Percentiles rank a stretch among this genome's conserved stretches.
phyloP scores from a whole-genome alignment of 148 eudicot genomes.

The Silene latifolia region DNA sequence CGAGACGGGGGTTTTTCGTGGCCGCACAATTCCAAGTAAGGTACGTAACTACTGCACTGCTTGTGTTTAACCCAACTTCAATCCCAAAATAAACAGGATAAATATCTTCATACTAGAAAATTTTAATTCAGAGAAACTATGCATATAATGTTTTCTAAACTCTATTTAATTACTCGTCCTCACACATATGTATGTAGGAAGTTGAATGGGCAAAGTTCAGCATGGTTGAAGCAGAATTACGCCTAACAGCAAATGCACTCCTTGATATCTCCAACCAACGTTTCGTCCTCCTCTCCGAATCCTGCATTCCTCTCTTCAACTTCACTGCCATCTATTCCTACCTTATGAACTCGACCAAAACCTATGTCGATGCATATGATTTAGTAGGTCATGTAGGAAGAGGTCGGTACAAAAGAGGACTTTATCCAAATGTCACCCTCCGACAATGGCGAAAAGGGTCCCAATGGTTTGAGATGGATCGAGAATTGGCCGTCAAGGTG shows the following conservation, averaged over 20 bases:
- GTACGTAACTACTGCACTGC: too few relatives aligned
- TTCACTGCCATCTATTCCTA: constrained; percentile 68
- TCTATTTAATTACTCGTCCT: too few relatives aligned
- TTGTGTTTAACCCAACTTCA: too few relatives aligned
- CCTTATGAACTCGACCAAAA: constrained; percentile 57
- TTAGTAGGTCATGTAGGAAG: constrained; percentile 48
- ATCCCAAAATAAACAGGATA: too few relatives aligned
- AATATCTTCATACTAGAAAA: too few relatives aligned
- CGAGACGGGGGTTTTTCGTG: constrained; percentile 56
- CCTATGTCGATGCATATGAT: constrained; percentile 56
- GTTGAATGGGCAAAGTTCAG: constrained; percentile 72
- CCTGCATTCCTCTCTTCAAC: constrained; percentile 86
- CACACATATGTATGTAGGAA: too few relatives aligned
- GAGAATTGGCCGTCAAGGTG: constrained; percentile 49
- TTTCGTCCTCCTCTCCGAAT: constrained; percentile 74
- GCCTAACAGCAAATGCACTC: constrained; percentile 76
- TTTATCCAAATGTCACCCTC: constrained; percentile 53
- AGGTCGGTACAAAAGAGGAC: constrained; percentile 68
- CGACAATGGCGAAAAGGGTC: constrained; percentile 87
- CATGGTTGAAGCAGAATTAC: constrained; percentile 87
- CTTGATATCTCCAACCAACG: constrained; percentile 71
- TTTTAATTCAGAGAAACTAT: too few relatives aligned
- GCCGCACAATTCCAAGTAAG: constrained; percentile 72
- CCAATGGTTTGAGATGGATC: constrained; percentile 81
- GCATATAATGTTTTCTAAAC: too few relatives aligned